Percentiles rank a stretch among this genome's conserved stretches.
phyloP scores from a whole-genome alignment of 1,284 basidiomycete species.

The Fomitopsis palustris region DNA sequence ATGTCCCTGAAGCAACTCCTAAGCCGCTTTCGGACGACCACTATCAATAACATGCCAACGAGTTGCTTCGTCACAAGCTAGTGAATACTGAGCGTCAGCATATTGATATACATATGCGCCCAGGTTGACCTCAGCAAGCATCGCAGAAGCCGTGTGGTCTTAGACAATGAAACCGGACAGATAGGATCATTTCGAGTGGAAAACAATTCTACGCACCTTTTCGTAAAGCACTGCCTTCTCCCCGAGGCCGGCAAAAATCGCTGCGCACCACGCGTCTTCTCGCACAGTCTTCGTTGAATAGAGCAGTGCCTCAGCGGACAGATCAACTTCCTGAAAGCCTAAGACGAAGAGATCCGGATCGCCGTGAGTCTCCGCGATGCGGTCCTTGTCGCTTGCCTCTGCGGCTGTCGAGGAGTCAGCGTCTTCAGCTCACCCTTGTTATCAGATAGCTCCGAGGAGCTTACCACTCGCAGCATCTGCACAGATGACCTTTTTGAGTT shows the following conservation, averaged over 20 bases:
- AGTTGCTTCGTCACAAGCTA: conserved; percentile 73
- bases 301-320: conserved; percentile 69
- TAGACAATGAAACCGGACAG: neutral
- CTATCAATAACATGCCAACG: conserved; percentile 70
- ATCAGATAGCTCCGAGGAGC: neutral
- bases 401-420: neutral
- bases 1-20: conserved; percentile 49
- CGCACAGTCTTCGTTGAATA: conserved; percentile 56
- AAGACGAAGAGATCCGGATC: conserved; percentile 67
- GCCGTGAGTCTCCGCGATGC: conserved; percentile 23
- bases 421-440: neutral
- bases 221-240: conserved; percentile 59
- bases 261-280: conserved; percentile 67
- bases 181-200: neutral
- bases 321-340: conserved; percentile 75
- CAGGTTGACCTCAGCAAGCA: too few species aligned
- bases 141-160: neutral
- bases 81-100: neutral
- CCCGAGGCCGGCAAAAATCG: conserved; percentile 65
- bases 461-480: neutral
- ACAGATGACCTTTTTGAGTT: neutral
- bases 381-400: neutral
- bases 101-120: too few species aligned
- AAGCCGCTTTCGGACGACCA: conserved; percentile 57
- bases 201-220: conserved; percentile 43